Percentiles rank a stretch among this genome's conserved stretches.
These are phyloP conservation scores for Fusarium robinianum DNA, from an alignment of 2,329 filamentous ascomycete genomes.

Conservation along the genomic window DNA sequence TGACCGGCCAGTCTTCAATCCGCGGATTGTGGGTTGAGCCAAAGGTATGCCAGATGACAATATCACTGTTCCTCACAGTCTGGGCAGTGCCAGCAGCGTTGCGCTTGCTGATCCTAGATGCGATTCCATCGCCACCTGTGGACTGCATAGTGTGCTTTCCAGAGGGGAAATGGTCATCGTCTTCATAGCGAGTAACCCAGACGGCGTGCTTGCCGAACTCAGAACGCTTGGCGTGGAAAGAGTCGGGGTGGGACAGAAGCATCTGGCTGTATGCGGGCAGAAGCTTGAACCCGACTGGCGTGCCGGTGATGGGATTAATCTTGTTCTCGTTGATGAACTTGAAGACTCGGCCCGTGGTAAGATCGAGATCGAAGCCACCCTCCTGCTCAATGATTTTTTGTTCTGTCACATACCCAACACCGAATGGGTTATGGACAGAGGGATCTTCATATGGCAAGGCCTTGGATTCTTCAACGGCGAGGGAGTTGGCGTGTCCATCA, in stretches of 20 bases:
- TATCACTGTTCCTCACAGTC: constrained; percentile 53
- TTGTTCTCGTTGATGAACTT: constrained; percentile 53
- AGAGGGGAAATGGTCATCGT: constrained; percentile 50
- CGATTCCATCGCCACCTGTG: constrained; percentile 44
- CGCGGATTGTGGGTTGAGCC: constrained; percentile 68
- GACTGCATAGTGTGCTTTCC: constrained; percentile 55
- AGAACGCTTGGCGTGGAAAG: constrained; percentile 47
- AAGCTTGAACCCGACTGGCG: constrained; percentile 53
- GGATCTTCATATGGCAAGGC: constrained; percentile 50
- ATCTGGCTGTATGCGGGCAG: constrained; percentile 52
- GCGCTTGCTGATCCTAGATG: constrained; percentile 36
- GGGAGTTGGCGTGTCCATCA: constrained; percentile 61
- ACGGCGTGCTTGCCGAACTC: constrained; percentile 50
- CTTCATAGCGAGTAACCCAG: constrained; percentile 51
- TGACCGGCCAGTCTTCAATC: constrained; percentile 70
- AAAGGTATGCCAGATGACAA: constrained; percentile 62
- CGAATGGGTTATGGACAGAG: constrained; percentile 55
- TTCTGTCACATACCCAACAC: constrained; percentile 50
- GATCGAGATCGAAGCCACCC: constrained; percentile 54
- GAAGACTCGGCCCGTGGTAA: constrained; percentile 52
- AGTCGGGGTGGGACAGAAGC: constrained; percentile 46
- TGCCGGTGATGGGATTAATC: constrained; percentile 49
- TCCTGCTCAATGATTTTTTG: constrained; percentile 50
- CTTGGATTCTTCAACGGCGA: constrained; percentile 47
- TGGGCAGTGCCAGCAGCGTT: constrained; percentile 37